Base-by-base conservation (phyloP, 2,329 filamentous ascomycete genomes). In the Penicillium corylophilum region DNA sequence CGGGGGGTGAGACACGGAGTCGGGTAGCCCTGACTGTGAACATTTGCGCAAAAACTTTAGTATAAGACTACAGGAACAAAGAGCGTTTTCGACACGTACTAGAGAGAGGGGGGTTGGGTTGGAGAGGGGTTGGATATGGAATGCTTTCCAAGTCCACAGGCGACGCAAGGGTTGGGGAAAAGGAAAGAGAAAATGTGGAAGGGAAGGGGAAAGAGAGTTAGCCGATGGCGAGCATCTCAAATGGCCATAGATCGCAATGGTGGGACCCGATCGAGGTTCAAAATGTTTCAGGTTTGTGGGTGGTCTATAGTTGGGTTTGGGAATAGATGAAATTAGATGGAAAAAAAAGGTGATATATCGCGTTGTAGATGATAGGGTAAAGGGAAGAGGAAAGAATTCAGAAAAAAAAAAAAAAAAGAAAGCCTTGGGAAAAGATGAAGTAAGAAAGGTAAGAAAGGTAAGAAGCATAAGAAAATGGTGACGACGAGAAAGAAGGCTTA, bases 401-500 rank as follows among this genome's bases (percentile, higher is more conserved):
- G 31, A 35, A 12, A 46, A 13, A 46, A 46, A 44, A 24, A 36
- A 15, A 35, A 42, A 28, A 51, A 18, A 36, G 36, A 38, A 22
- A 47, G 41, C 42, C 10, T n/a, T 51, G 23, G 50, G 50, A 26
- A 44, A 38, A 40, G 50, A 45, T 38, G 49, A 57, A 4, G 20
- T 36, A 46, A 23, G 36, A 26, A 44, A 44, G 24, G 33, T 49
- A 48, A 26, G 20, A 29, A 40, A 35, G 24, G 39, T 50, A 40
- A 55, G 39, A 29, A 48, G 48, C 48, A 54, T 48, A 40, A 22
- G 36, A 38, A 46, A 50, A 40, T 63, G 60, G 61, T 64, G 63
- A 64, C 62, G 63, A 65, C 47, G 55, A 64, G 59, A 61, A 46
- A 29, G 26, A 62, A 64, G 64, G 64, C 66, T 69, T 65, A 67